phyloP scores from a whole-genome alignment of 257 asterid genomes.

The Asclepias syriaca region DNA sequence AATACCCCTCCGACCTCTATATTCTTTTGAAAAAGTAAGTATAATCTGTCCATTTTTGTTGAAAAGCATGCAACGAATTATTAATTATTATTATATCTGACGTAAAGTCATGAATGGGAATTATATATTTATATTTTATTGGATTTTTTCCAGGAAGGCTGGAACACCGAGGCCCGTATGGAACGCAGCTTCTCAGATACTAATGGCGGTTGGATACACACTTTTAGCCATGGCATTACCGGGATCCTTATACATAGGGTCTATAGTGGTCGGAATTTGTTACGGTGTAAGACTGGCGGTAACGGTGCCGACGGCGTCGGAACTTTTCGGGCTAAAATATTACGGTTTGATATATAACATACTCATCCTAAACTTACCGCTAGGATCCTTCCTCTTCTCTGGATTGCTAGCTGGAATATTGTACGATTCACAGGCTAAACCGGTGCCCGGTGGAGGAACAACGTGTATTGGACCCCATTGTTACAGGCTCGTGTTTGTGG shows the following conservation, averaged over 20 bases:
- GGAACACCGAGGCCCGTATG: conserved; percentile 45
- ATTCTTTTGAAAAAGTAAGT: too few species aligned
- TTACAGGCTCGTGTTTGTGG: conserved; percentile 40
- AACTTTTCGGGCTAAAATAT: conserved; percentile 43
- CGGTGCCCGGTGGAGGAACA: conserved; percentile 32
- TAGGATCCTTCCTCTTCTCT: conserved; percentile 47
- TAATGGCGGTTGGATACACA: conserved; percentile 41
- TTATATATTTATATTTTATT: background rate
- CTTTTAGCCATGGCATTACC: conserved; percentile 39
- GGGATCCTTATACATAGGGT: conserved; percentile 43
- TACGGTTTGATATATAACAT: conserved; percentile 42
- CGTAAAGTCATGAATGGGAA: too few species aligned
- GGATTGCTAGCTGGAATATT: conserved; percentile 41
- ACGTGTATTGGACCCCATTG: conserved; percentile 39
- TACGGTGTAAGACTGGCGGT: conserved; percentile 43
- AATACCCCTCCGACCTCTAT: too few species aligned
- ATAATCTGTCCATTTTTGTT: too few species aligned
- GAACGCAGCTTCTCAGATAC: conserved; percentile 44
- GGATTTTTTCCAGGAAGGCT: conserved; percentile 25
- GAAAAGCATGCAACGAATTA: too few species aligned
- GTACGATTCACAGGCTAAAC: conserved; percentile 36
- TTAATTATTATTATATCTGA: too few species aligned
- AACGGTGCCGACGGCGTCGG: conserved; percentile 43
- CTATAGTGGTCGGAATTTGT: conserved; percentile 40
- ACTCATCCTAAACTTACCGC: conserved; percentile 39